Conservation (phyloP, 495 filamentous ascomycete genomes). For the Xylaria curta region DNA sequence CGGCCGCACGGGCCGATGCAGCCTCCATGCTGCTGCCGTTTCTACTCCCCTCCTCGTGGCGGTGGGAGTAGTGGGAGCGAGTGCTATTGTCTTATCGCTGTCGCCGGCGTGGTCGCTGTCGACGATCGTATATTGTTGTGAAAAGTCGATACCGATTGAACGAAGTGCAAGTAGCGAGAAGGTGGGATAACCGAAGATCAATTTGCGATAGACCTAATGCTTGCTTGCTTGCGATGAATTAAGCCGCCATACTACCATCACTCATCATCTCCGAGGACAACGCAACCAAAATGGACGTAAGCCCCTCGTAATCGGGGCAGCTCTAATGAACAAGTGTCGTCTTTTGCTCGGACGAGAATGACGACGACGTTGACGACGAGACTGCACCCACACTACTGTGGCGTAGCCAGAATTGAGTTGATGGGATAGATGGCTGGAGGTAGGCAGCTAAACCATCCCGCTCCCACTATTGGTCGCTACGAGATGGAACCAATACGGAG, state of each 20-base stretch:
- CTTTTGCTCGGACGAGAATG: not conserved
- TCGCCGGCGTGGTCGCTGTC: not conserved
- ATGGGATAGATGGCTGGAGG: not conserved
- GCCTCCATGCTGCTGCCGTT: slow-evolving; percentile 72
- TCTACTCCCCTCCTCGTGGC: not conserved
- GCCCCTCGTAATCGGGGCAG: not conserved
- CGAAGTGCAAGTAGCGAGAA: too few species aligned
- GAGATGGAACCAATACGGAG: too few species aligned
- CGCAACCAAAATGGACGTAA: not conserved
- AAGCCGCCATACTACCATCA: not conserved
- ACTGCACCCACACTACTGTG: not conserved
- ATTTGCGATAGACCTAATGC: not conserved
- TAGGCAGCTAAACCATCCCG: slow-evolving; percentile 9
- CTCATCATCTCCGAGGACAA: not conserved
- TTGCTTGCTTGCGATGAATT: not conserved
- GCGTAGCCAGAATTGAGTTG: not conserved
- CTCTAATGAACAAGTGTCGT: not conserved
- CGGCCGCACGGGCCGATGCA: slow-evolving; percentile 90
- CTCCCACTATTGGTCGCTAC: not conserved
- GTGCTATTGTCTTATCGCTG: not conserved
- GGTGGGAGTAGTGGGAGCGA: not conserved
- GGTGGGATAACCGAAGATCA: not conserved
- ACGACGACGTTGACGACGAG: not conserved
- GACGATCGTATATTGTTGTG: not conserved
- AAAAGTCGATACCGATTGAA: not conserved